phyloP scores from a whole-genome alignment of 225 moss, liverwort and hornwort genomes.

The Pleurozium schreberi region DNA sequence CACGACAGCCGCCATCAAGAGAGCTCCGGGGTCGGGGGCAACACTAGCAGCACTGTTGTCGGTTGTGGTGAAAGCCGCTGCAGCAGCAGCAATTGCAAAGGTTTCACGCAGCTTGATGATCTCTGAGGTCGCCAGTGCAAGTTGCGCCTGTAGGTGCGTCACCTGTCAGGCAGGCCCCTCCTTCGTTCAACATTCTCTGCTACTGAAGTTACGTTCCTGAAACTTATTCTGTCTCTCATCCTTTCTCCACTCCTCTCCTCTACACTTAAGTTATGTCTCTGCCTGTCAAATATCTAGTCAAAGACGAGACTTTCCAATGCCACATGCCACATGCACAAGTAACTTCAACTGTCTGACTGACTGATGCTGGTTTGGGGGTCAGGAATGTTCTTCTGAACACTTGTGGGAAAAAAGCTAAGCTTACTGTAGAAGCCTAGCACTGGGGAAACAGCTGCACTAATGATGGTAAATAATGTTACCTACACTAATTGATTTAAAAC shows the following conservation, averaged over 20 bases:
- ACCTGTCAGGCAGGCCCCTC: slow-evolving; percentile 46
- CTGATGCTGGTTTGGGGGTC: neutral
- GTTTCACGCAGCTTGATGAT: slow-evolving; percentile 70
- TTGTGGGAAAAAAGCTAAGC: neutral
- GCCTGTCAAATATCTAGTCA: neutral
- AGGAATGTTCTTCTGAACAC: neutral
- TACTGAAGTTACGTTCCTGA: neutral
- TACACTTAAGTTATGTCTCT: neutral
- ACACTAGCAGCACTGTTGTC: neutral
- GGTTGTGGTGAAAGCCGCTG: slow-evolving; percentile 5
- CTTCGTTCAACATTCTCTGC: slow-evolving; percentile 27
- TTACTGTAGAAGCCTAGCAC: neutral
- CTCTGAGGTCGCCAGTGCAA: slow-evolving; percentile 76
- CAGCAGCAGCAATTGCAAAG: slow-evolving; percentile 55
- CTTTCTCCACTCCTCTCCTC: neutral
- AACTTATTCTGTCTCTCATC: neutral
- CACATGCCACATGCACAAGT: neutral
- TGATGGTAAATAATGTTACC: too few relatives aligned
- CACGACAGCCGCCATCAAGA: neutral
- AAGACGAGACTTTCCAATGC: neutral
- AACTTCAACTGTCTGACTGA: neutral
- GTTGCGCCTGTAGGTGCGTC: slow-evolving; percentile 75
- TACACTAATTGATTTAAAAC: too few relatives aligned
- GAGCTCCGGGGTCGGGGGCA: neutral
- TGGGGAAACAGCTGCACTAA: neutral